A percentile compares a stretch with the other conserved stretches of the same genome.
These are phyloP conservation scores for Amauroascus verrucosus DNA, from an alignment of 2,329 filamentous ascomycete genomes.

Conservation along the genomic window DNA sequence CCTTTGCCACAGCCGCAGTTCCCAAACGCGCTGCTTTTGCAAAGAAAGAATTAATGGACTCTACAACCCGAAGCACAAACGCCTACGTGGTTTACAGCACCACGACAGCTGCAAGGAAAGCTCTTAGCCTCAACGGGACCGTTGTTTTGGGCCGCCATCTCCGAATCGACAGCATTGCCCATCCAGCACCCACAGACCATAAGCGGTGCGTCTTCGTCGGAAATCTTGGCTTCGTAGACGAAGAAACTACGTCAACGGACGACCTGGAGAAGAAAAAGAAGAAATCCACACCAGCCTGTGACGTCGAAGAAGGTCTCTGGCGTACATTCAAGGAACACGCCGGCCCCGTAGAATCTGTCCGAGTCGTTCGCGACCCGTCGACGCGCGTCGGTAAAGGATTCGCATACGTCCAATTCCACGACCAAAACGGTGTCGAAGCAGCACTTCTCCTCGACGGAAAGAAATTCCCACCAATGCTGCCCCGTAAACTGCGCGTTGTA, in stretches of 20 bases:
- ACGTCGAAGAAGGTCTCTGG: slow-evolving; percentile 73
- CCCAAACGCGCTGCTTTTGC: slow-evolving; percentile 94
- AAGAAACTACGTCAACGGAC: slow-evolving; percentile 59
- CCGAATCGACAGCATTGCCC: slow-evolving; percentile 80
- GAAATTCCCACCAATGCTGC: slow-evolving; percentile 90
- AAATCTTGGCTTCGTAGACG: slow-evolving; percentile 91
- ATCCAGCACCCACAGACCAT: slow-evolving; percentile 72
- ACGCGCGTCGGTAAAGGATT: slow-evolving; percentile 94
- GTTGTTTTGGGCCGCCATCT: slow-evolving; percentile 78
- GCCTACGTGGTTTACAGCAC: slow-evolving; percentile 87
- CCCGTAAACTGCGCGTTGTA: slow-evolving; percentile 71
- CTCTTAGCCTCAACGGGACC: slow-evolving; percentile 70
- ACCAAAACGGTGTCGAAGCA: slow-evolving; percentile 80
- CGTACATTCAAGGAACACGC: slow-evolving; percentile 31
- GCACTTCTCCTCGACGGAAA: slow-evolving; percentile 81
- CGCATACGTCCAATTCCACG: slow-evolving; percentile 93
- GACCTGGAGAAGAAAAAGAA: slow-evolving; percentile 62
- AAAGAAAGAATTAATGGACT: slow-evolving; percentile 78
- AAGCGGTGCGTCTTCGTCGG: slow-evolving; percentile 91
- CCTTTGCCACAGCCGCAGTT: slow-evolving; percentile 61
- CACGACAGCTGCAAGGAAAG: slow-evolving; percentile 61
- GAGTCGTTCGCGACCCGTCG: slow-evolving; percentile 77
- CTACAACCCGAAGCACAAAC: slow-evolving; percentile 86
- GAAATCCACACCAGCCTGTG: slow-evolving; percentile 60
- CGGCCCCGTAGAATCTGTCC: slow-evolving; percentile 83